These are phyloP conservation scores for Paradendryphiella salina DNA, from an alignment of 2,329 filamentous ascomycete species.

Conservation along the genomic window DNA sequence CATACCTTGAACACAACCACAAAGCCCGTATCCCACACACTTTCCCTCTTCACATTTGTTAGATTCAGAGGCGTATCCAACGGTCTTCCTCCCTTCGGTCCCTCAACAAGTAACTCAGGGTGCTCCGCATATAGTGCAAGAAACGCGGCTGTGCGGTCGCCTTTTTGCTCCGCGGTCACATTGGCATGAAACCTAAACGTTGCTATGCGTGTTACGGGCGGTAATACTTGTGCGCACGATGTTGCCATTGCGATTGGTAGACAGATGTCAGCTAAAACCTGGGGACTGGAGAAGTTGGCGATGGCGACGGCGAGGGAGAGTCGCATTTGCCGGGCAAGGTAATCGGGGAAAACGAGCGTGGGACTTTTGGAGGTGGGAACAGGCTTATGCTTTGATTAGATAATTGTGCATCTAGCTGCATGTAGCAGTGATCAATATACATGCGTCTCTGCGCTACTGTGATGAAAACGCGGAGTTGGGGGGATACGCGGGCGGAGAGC, in stretches of 20 bases:
- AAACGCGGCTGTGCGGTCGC: constrained; percentile 29
- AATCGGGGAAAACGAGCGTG: too few species aligned
- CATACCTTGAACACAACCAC: constrained; percentile 32
- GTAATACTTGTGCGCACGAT: neutral
- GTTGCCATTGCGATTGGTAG: constrained; percentile 2
- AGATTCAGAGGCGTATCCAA: constrained; percentile 27
- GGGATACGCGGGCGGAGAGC: constrained; percentile 15
- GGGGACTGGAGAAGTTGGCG: neutral
- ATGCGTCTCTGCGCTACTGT: neutral
- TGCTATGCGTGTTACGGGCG: constrained; percentile 29
- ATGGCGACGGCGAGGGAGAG: too few species aligned
- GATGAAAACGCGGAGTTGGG: neutral
- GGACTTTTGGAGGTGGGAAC: too few species aligned
- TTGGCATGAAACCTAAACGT: constrained; percentile 26
- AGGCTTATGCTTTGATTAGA: too few species aligned
- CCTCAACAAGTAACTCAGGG: constrained; percentile 19
- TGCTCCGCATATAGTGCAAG: constrained; percentile 27
- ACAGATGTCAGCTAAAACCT: too few species aligned
- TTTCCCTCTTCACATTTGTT: constrained; percentile 30
- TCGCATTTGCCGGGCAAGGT: too few species aligned
- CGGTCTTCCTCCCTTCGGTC: constrained; percentile 26
- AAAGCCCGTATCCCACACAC: constrained; percentile 33
- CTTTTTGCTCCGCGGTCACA: constrained; percentile 25
- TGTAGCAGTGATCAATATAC: neutral
- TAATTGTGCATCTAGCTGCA: too few species aligned